Evolutionary conservation across 306 rosid genomes (phyloP).

Genomic region (Acacia confusa): DNA sequence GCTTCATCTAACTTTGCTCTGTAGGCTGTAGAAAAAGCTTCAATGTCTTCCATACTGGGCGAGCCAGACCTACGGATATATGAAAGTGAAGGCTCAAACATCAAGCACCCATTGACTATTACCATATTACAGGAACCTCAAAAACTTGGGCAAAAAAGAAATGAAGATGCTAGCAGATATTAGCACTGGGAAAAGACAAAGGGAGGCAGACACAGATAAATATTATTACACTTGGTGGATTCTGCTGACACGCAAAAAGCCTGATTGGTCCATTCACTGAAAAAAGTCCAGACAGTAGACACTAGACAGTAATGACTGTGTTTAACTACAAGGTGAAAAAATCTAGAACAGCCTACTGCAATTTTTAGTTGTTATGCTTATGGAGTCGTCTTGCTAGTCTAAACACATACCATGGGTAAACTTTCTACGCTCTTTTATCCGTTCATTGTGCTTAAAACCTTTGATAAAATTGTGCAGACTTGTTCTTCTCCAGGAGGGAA

Average conservation of each 20-base stretch:
- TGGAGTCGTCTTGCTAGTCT: background rate
- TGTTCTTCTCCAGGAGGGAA: too few relatives aligned
- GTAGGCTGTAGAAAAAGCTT: constrained; percentile 73
- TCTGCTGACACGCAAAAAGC: background rate
- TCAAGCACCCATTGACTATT: constrained; percentile 10
- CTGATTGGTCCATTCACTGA: too few relatives aligned
- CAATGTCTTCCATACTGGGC: constrained; percentile 84
- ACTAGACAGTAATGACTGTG: too few relatives aligned
- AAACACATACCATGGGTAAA: background rate
- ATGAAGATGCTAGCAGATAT: background rate
- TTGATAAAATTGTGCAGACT: too few relatives aligned
- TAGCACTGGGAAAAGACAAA: background rate
- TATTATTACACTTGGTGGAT: background rate
- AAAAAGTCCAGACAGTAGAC: too few relatives aligned
- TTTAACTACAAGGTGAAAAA: too few relatives aligned
- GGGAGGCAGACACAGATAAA: background rate
- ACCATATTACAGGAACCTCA: constrained; percentile 1
- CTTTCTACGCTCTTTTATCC: background rate
- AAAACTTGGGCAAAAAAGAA: constrained; percentile 11
- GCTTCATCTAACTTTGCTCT: constrained; percentile 79
- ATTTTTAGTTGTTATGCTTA: background rate
- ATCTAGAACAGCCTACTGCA: background rate
- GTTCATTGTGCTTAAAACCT: too few relatives aligned
- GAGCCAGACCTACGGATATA: constrained; percentile 78
- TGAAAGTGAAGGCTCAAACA: constrained; percentile 29